Evolutionary conservation across 108 stramenopile species (phyloP), one percentile per base, ranked within the genome.

Genomic region (Nannochloropsis salina): DNA sequence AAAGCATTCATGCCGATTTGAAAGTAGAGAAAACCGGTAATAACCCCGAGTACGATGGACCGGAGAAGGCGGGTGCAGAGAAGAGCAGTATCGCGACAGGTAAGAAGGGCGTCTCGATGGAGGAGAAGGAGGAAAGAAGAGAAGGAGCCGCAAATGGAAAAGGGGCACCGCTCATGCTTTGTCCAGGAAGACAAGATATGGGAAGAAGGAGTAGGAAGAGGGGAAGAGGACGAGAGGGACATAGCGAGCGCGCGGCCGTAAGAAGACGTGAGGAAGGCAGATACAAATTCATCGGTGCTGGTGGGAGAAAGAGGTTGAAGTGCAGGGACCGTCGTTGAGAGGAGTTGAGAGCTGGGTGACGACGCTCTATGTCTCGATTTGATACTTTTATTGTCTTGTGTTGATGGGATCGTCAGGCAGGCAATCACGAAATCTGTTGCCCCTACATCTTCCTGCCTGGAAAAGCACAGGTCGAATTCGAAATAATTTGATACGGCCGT

Each of bases 101-200:
- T 74, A n/a, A 74, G 61, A n/a, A n/a, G 15, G 61, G n/a, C n/a
- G 20, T 74, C 61, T 74, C 61, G 61, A n/a, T 15, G n/a, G 5
- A 74, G 47, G 47, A 51, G 4, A n/a, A 74, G 61, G 61, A 74
- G 61, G 61, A 74, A 74, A n/a, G n/a, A n/a, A n/a, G 61, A 74
- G 61, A 74, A n/a, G 61, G 61, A n/a, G 5, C 20, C 2, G 61
- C 20, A 74, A n/a, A n/a, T 74, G 61, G 61, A 4, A n/a, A 74
- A 74, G 20, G 61, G 61, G 61, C n/a, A n/a, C 61, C 15, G 3
- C n/a, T 74, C 61, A n/a, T 74, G 61, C 61, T 74, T n/a, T 2
- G 61, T 74, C 61, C 61, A 74, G n/a, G n/a, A n/a, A n/a, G n/a
- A n/a, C n/a, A n/a, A n/a, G n/a, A n/a, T n/a, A n/a, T n/a, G n/a